Conservation (phyloP, 768 basidiomycete genomes). For the Cubamyces sp. region DNA sequence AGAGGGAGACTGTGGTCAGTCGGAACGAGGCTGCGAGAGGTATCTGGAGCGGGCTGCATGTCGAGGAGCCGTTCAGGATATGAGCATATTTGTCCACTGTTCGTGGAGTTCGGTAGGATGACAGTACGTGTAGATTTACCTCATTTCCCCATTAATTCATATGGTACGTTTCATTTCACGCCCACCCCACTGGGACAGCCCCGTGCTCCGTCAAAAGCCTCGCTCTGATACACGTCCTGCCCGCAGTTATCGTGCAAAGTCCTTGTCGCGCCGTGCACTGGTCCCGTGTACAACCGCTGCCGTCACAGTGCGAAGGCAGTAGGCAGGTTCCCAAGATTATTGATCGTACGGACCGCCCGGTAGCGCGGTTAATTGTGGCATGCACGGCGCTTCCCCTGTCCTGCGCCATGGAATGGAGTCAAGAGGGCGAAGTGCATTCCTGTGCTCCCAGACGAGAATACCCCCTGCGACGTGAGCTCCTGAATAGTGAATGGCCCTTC, state of each 20-base stretch:
- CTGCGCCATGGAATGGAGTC: constrained; percentile 10
- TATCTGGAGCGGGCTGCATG: constrained; percentile 90
- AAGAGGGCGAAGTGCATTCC: constrained; percentile 8
- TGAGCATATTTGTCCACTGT: constrained; percentile 27
- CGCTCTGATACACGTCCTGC: constrained; percentile 5
- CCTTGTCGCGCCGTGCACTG: neutral
- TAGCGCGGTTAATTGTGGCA: neutral
- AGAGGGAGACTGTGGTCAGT: constrained; percentile 74
- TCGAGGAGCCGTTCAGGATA: constrained; percentile 66
- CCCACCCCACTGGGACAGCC: constrained; percentile 3
- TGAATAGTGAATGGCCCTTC: constrained; percentile 3
- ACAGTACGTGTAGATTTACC: constrained; percentile 24
- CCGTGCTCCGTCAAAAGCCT: constrained; percentile 4
- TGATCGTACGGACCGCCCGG: neutral
- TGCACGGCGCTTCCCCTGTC: neutral
- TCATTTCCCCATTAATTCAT: constrained; percentile 17
- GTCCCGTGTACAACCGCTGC: constrained; percentile 3
- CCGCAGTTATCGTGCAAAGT: constrained; percentile 17
- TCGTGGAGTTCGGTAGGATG: constrained; percentile 3
- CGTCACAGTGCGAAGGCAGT: neutral
- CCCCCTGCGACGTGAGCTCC: constrained; percentile 7
- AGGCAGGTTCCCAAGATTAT: neutral
- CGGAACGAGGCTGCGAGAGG: constrained; percentile 81
- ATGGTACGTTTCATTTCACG: constrained; percentile 13
- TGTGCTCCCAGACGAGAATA: constrained; percentile 15